A percentile compares a stretch with the other conserved stretches of the same genome.
Evolutionary conservation across 148 eudicot species (phyloP).

Genomic region (Nyssa sinensis): DNA sequence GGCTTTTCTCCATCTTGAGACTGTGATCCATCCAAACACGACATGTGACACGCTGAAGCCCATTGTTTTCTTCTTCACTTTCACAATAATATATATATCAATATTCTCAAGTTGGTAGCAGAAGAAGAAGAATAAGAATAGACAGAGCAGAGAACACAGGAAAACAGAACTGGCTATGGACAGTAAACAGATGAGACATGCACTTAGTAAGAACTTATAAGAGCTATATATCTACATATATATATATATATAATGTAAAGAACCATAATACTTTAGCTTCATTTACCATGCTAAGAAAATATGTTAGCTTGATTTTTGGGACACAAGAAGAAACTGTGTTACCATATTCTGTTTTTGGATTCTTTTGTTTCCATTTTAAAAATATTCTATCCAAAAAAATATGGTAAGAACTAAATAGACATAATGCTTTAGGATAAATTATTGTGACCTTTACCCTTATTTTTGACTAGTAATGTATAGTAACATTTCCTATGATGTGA

Average conservation of each 20-base stretch:
- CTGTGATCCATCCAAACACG: constrained; percentile 4
- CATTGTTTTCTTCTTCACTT: not conserved
- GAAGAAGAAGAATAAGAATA: not conserved
- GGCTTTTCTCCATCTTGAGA: constrained; percentile 20
- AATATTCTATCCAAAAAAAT: not conserved
- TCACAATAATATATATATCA: not conserved
- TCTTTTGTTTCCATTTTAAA: not conserved
- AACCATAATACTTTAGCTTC: not conserved
- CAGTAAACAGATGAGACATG: not conserved
- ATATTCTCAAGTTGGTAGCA: no score
- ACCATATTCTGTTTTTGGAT: not conserved
- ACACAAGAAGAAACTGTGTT: not conserved
- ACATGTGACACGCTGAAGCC: not conserved
- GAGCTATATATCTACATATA: not conserved
- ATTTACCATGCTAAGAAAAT: not conserved
- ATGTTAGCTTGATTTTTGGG: not conserved
- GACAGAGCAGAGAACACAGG: not conserved
- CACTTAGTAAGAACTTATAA: not conserved
- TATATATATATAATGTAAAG: no score
- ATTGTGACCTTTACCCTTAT: no score
- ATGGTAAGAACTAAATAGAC: no score
- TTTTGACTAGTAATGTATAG: no score
- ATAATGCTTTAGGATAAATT: no score
- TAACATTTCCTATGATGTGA: no score
- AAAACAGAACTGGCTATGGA: not conserved